Percentiles rank a stretch among this genome's conserved stretches.
These are phyloP conservation scores for Penicillium polonicum DNA, from an alignment of 2,329 filamentous ascomycete species.

Conservation along the genomic window DNA sequence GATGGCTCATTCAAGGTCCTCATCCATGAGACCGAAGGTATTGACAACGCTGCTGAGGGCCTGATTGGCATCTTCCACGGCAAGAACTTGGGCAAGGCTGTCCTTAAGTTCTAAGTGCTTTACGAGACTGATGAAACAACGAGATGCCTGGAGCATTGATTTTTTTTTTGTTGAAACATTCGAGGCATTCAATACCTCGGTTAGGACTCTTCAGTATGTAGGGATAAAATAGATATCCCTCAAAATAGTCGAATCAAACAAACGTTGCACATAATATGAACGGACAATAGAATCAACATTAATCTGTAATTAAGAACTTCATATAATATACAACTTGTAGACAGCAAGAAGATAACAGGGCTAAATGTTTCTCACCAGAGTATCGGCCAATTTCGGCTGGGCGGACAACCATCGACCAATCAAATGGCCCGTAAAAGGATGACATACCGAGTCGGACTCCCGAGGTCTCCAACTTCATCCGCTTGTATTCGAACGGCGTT, in stretches of 20 bases:
- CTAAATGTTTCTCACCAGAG: conserved; percentile 17
- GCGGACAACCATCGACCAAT: conserved; percentile 37
- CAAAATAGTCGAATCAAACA: conserved; percentile 1
- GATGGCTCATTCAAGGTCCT: conserved; percentile 73
- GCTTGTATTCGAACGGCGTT: conserved; percentile 21
- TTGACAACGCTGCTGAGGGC: conserved; percentile 72
- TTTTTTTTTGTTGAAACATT: conserved; percentile 1
- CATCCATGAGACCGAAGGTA: conserved; percentile 68
- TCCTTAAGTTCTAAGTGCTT: conserved; percentile 64
- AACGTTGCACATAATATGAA: background rate
- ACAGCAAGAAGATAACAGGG: conserved; percentile 14
- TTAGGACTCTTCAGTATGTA: conserved; percentile 7
- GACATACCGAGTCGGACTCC: conserved; percentile 41
- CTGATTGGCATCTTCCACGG: conserved; percentile 73
- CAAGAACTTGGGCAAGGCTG: conserved; percentile 83
- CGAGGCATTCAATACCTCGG: conserved; percentile 15
- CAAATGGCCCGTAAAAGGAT: conserved; percentile 37
- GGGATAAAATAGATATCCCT: background rate
- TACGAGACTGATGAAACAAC: conserved; percentile 14
- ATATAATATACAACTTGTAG: background rate
- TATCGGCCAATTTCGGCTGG: conserved; percentile 43
- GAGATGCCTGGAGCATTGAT: conserved; percentile 12
- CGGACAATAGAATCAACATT: background rate
- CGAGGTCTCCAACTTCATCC: conserved; percentile 40
- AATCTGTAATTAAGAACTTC: background rate